A percentile compares a stretch with the other conserved stretches of the same genome.
These are phyloP conservation scores for Botryotinia calthae DNA, from an alignment of 2,329 filamentous ascomycete genomes.

Conservation along the genomic window DNA sequence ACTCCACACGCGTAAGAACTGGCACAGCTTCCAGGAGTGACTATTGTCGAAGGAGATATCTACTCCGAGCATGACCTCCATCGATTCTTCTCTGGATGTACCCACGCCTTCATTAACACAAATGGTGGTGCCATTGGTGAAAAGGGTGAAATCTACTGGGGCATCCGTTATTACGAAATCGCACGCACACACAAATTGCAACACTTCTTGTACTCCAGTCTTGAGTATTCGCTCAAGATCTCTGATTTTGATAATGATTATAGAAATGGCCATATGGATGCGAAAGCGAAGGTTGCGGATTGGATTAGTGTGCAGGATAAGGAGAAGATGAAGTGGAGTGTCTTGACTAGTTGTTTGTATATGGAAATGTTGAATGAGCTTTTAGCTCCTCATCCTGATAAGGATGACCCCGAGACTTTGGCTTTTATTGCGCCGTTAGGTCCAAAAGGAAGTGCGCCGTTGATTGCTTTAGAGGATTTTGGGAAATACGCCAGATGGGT, in stretches of 20 bases:
- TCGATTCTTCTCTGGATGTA: slow-evolving; percentile 39
- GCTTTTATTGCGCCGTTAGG: slow-evolving; percentile 29
- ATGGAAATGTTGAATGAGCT: slow-evolving; percentile 36
- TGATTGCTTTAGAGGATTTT: slow-evolving; percentile 34
- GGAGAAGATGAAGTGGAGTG: slow-evolving; percentile 27
- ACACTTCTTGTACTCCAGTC: slow-evolving; percentile 40
- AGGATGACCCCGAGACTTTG: slow-evolving; percentile 19
- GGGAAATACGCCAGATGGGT: slow-evolving; percentile 34
- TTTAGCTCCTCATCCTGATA: slow-evolving; percentile 23
- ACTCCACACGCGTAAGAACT: slow-evolving; percentile 40
- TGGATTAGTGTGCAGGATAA: slow-evolving; percentile 28
- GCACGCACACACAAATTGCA: slow-evolving; percentile 31
- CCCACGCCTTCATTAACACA: slow-evolving; percentile 44
- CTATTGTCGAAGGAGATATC: slow-evolving; percentile 41
- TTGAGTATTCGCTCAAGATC: slow-evolving; percentile 43
- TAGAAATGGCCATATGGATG: slow-evolving; percentile 44
- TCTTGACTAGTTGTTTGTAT: slow-evolving; percentile 39
- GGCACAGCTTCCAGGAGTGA: slow-evolving; percentile 40
- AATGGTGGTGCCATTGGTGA: slow-evolving; percentile 43
- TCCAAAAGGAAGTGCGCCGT: slow-evolving; percentile 20
- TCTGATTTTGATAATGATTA: slow-evolving; percentile 40
- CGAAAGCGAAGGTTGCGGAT: slow-evolving; percentile 38
- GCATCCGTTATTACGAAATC: slow-evolving; percentile 40
- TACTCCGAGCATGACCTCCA: slow-evolving; percentile 40
- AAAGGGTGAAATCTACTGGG: slow-evolving; percentile 41